These are phyloP conservation scores for Solanum commersonii DNA, from an alignment of 257 asterid genomes.

Conservation along the genomic window DNA sequence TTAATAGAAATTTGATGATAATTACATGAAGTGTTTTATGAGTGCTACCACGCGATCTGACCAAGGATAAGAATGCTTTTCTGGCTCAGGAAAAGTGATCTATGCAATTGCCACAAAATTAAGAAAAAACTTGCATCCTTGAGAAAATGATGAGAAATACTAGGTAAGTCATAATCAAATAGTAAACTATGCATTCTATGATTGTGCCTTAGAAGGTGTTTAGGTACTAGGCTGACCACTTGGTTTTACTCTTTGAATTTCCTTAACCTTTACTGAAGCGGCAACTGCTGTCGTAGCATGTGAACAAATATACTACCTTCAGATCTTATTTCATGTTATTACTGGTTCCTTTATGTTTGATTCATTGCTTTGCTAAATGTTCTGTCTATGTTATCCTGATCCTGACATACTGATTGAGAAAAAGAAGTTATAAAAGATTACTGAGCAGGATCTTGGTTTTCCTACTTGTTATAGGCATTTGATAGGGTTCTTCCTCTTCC, in stretches of 20 bases:
- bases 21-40: not conserved
- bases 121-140: not conserved
- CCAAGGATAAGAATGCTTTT: not conserved
- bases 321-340: not conserved
- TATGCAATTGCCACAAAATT: not conserved
- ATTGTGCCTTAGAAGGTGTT: not conserved
- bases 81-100: not conserved
- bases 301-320: not conserved
- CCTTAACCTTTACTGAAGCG: not conserved
- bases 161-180: not conserved
- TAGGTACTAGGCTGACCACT: not conserved
- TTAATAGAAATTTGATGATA: not conserved
- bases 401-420: not conserved
- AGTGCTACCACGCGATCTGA: not conserved
- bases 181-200: not conserved
- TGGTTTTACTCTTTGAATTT: not conserved
- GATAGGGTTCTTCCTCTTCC: slow-evolving; percentile 96
- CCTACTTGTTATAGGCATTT: slow-evolving; percentile 65
- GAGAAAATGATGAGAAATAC: not conserved
- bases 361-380: not conserved
- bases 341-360: not conserved
- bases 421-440: not conserved
- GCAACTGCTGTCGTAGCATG: not conserved
- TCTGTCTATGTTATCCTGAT: not conserved
- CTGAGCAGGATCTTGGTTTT: not conserved